A percentile compares a stretch with the other conserved stretches of the same genome.
phyloP scores from a whole-genome alignment of 2,329 filamentous ascomycete species.

The Monosporascus sp. region DNA sequence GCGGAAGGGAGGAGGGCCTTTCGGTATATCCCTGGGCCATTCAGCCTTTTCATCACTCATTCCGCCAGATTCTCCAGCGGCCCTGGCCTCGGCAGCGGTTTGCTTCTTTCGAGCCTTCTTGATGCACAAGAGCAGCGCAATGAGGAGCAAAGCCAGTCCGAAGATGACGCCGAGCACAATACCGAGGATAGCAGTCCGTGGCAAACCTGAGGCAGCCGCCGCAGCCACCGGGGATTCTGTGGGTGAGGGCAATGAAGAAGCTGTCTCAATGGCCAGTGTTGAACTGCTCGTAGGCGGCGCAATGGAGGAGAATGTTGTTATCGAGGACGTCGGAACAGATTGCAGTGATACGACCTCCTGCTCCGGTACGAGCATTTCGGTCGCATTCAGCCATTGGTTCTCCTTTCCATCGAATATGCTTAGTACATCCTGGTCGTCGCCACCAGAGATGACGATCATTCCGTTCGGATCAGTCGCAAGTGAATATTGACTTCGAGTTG shows the following conservation, averaged over 20 bases:
- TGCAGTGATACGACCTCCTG: conserved; percentile 34
- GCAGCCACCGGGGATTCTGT: not conserved
- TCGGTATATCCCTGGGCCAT: conserved; percentile 38
- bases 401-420: conserved; percentile 70
- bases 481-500: conserved; percentile 63
- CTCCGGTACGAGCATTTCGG: conserved; percentile 50
- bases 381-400: conserved; percentile 76
- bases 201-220: conserved; percentile 26
- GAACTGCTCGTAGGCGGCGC: conserved; percentile 16
- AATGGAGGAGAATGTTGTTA: conserved; percentile 14
- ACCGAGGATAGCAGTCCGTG: conserved; percentile 63
- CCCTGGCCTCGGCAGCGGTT: conserved; percentile 43
- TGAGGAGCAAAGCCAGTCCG: conserved; percentile 66
- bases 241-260: not conserved
- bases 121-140: conserved; percentile 65
- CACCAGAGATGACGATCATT: conserved; percentile 74
- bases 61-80: conserved; percentile 38
- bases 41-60: conserved; percentile 54
- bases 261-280: conserved; percentile 6
- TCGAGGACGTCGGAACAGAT: conserved; percentile 26
- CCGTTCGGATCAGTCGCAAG: conserved; percentile 64
- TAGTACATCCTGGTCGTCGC: conserved; percentile 61
- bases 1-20: conserved; percentile 40
- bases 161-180: conserved; percentile 79
- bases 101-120: conserved; percentile 56